These are phyloP conservation scores for Plenodomus lindquistii DNA, from an alignment of 2,329 filamentous ascomycete genomes.

Conservation along the genomic window DNA sequence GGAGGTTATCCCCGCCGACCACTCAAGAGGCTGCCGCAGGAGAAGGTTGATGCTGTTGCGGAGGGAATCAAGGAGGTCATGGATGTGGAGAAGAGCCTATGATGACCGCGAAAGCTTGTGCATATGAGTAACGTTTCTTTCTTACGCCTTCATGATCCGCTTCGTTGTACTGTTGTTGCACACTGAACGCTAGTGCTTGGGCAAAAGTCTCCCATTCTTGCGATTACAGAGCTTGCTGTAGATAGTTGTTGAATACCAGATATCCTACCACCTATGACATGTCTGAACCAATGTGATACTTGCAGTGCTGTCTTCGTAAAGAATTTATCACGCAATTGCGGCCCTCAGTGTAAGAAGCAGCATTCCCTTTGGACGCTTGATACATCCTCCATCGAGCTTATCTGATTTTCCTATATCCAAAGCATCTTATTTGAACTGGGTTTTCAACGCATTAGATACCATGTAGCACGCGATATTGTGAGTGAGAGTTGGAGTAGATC, in stretches of 20 bases:
- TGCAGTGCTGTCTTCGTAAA: conserved; percentile 1
- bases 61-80: conserved; percentile 61
- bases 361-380: no score
- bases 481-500: no score
- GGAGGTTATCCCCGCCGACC: conserved; percentile 76
- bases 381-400: no score
- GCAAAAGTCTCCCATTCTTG: conserved; percentile 5
- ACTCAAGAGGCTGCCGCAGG: conserved; percentile 67
- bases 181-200: conserved; percentile 6
- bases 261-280: no score
- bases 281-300: no score
- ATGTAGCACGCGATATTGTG: no score
- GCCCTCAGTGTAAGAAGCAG: no score
- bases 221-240: conserved; percentile 18
- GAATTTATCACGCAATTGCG: background rate
- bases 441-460: no score
- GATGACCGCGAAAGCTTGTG: conserved; percentile 5
- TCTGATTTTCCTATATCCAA: no score
- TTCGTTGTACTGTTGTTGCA: background rate
- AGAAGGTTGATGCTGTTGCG: conserved; percentile 52
- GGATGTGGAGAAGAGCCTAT: conserved; percentile 61
- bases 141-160: conserved; percentile 3
- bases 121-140: background rate
- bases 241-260: conserved; percentile 23
- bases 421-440: no score